Evolutionary conservation across 257 asterid genomes (phyloP).

Genomic region (Ajuga chamaepitys): DNA sequence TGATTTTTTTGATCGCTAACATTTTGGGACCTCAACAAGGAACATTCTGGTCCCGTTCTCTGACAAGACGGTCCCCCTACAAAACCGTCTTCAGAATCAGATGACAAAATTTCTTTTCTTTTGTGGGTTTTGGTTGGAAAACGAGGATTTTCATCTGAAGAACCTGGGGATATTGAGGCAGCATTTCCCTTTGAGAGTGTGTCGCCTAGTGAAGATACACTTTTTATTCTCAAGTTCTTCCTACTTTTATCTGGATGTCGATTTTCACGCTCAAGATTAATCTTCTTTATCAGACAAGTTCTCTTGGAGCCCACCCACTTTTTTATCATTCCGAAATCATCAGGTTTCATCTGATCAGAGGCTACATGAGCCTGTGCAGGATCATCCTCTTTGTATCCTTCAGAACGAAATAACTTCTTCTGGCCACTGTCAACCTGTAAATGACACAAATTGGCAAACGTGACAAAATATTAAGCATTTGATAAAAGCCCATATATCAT

Average conservation of each 20-base stretch:
- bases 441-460: background rate
- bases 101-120: slow-evolving; percentile 27
- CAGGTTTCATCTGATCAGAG: slow-evolving; percentile 25
- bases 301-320: slow-evolving; percentile 71
- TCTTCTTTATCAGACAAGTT: slow-evolving; percentile 45
- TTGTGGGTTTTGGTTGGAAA: slow-evolving; percentile 30
- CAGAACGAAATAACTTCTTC: slow-evolving; percentile 19
- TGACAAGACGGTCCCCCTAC: slow-evolving; percentile 28
- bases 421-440: slow-evolving; percentile 38
- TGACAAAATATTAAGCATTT: background rate
- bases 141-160: slow-evolving; percentile 24
- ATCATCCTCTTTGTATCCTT: slow-evolving; percentile 27
- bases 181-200: slow-evolving; percentile 21
- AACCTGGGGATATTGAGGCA: slow-evolving; percentile 18
- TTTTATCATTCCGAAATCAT: slow-evolving; percentile 45
- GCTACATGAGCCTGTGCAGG: slow-evolving; percentile 20
- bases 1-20: slow-evolving; percentile 21
- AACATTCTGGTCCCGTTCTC: slow-evolving; percentile 28
- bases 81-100: slow-evolving; percentile 24
- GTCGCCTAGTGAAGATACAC: slow-evolving; percentile 24
- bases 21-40: slow-evolving; percentile 23
- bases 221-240: slow-evolving; percentile 21
- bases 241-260: slow-evolving; percentile 21
- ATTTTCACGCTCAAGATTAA: slow-evolving; percentile 28
- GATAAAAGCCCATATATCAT: background rate